These are phyloP conservation scores for Rhizoctonia solani DNA, from an alignment of 1,284 basidiomycete genomes.

Conservation along the genomic window DNA sequence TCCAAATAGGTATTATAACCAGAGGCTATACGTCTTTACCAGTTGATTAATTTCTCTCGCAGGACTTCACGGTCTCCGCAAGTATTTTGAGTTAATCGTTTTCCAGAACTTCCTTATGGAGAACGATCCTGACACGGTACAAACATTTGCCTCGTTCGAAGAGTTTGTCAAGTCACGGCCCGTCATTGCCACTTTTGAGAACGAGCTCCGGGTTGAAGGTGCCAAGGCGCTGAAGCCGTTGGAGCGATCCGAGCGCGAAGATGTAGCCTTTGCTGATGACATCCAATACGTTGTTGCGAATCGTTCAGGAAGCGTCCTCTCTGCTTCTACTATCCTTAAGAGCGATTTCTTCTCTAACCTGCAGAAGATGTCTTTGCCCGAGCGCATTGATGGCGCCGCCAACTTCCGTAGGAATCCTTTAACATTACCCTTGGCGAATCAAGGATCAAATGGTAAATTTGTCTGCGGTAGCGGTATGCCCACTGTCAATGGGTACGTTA, in stretches of 20 bases:
- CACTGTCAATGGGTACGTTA: conserved; percentile 74
- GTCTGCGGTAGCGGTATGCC: conserved; percentile 94
- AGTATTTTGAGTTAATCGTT: conserved; percentile 90
- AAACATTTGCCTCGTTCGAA: conserved; percentile 74
- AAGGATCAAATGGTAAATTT: conserved; percentile 55
- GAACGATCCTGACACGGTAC: conserved; percentile 78
- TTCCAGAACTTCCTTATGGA: conserved; percentile 95
- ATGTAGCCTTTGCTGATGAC: conserved; percentile 87
- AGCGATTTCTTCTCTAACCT: conserved; percentile 95
- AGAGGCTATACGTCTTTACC: conserved; percentile 41
- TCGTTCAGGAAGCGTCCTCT: conserved; percentile 85
- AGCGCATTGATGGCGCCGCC: conserved; percentile 92
- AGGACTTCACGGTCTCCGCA: conserved; percentile 80
- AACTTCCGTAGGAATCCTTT: conserved; percentile 86
- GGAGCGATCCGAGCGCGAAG: conserved; percentile 70
- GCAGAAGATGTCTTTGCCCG: conserved; percentile 93
- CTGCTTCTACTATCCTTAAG: conserved; percentile 93
- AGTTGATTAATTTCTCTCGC: conserved; percentile 33
- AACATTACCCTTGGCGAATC: conserved; percentile 50
- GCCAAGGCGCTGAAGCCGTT: conserved; percentile 84
- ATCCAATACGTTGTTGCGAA: conserved; percentile 83
- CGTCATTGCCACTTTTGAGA: conserved; percentile 96
- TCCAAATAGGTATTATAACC: conserved; percentile 64
- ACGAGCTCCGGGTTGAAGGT: conserved; percentile 82
- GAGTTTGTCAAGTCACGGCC: conserved; percentile 61